Percentiles rank a stretch among this genome's conserved stretches.
Evolutionary conservation across 768 basidiomycete species (phyloP).

Genomic region (Phlebiopsis gigantea): DNA sequence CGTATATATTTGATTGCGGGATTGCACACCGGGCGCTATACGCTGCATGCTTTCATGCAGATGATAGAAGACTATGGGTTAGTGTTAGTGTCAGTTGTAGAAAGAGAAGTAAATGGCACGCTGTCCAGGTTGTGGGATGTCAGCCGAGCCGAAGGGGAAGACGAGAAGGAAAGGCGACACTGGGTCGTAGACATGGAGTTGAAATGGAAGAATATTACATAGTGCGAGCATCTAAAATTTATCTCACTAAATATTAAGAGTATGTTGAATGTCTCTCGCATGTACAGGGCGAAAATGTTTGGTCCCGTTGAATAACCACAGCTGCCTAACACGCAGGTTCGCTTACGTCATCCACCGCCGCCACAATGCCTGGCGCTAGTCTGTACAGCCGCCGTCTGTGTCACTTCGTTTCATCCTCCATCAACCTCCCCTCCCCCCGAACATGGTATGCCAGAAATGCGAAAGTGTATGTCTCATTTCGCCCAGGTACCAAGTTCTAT

Average conservation of each 20-base stretch:
- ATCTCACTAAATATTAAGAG: not conserved
- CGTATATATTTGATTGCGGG: conserved; percentile 67
- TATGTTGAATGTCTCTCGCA: not conserved
- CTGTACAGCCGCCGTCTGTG: not conserved
- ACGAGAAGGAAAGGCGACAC: conserved; percentile 59
- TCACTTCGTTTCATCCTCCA: too few relatives aligned
- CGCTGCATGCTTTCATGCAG: conserved; percentile 56
- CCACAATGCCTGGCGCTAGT: not conserved
- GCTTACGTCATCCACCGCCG: conserved; percentile 5
- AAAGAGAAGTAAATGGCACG: conserved; percentile 41
- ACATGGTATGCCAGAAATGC: conserved; percentile 88
- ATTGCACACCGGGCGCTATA: conserved; percentile 72
- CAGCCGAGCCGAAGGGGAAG: conserved; percentile 45
- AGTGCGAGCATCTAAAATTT: too few relatives aligned
- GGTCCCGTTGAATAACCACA: not conserved
- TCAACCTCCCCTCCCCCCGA: conserved; percentile 6
- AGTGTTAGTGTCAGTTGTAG: conserved; percentile 37
- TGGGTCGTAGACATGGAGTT: conserved; percentile 66
- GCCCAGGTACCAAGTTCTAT: conserved; percentile 1
- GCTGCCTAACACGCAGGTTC: not conserved
- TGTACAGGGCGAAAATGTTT: not conserved
- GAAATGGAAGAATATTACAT: conserved; percentile 15
- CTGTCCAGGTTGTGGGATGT: conserved; percentile 47
- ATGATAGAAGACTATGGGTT: conserved; percentile 37
- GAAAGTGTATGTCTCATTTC: conserved; percentile 48